Evolutionary conservation across 441 rosid genomes (phyloP).

Genomic region (Erodium moschatum): DNA sequence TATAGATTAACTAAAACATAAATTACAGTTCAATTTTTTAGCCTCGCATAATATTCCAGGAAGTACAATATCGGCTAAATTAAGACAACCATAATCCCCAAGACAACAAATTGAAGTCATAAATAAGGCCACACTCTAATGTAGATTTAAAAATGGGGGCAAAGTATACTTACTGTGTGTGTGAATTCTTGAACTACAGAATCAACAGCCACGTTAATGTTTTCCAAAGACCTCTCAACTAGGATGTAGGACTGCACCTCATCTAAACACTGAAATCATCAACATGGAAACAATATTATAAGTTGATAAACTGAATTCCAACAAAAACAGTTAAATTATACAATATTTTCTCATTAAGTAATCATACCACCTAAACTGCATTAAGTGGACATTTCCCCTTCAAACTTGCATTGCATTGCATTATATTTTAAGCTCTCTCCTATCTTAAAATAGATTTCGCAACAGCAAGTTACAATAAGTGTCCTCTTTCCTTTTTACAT

Average conservation of each 20-base stretch:
- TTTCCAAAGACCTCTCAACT: conserved; percentile 52
- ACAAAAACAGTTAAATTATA: background rate
- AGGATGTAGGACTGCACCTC: conserved; percentile 89
- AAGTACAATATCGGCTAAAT: no score
- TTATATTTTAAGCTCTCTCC: background rate
- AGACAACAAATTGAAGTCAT: background rate
- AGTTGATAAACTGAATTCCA: conserved; percentile 1
- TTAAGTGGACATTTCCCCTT: conserved; percentile 8
- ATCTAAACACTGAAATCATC: conserved; percentile 59
- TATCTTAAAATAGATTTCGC: background rate
- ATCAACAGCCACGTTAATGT: conserved; percentile 31
- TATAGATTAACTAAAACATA: no score
- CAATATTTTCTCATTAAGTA: background rate
- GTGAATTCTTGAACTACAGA: conserved; percentile 42
- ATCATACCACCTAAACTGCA: background rate
- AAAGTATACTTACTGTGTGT: conserved; percentile 47
- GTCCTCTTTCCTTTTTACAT: background rate
- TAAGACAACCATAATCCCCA: background rate
- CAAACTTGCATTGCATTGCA: background rate
- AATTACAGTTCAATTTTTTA: no score
- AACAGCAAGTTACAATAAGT: background rate
- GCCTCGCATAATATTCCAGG: no score
- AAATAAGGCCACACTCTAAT: background rate
- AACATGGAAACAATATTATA: conserved; percentile 11
- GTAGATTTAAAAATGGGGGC: background rate